Conservation (phyloP, 2,329 filamentous ascomycete species). For the Cladosporium oxysporum region DNA sequence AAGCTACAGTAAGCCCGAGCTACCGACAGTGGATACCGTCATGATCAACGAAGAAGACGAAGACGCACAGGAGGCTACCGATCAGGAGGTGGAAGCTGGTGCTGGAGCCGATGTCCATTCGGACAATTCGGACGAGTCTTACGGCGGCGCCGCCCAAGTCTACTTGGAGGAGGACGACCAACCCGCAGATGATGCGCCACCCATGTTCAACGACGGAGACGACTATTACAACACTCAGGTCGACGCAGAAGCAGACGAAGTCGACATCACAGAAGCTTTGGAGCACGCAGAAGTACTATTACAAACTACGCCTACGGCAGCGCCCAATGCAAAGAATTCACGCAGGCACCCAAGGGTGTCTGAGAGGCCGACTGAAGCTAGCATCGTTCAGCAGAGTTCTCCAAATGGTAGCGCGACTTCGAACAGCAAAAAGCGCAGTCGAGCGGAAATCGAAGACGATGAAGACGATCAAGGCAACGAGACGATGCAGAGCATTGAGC, state of each 20-base stretch:
- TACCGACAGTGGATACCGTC: conserved; percentile 1
- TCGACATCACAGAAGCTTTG: conserved; percentile 11
- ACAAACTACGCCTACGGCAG: conserved; percentile 4
- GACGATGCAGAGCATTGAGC: conserved; percentile 17
- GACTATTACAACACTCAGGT: conserved; percentile 13
- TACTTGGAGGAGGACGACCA: conserved; percentile 9
- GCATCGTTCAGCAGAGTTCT: neutral
- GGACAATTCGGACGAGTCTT: neutral
- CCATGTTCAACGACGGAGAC: conserved; percentile 23
- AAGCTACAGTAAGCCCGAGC: conserved; percentile 17
- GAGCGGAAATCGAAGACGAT: neutral
- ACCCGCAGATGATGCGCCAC: conserved; percentile 19
- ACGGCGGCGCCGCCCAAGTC: neutral
- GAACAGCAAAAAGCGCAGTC: conserved; percentile 15
- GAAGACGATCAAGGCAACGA: conserved; percentile 14
- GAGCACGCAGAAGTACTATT: neutral
- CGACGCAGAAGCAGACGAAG: neutral
- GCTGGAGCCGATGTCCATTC: conserved; percentile 4
- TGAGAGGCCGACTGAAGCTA: neutral
- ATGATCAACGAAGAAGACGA: conserved; percentile 8
- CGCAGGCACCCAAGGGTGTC: conserved; percentile 6
- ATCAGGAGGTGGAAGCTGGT: conserved; percentile 14
- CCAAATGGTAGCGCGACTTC: neutral
- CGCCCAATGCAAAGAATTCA: neutral
- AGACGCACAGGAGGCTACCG: neutral